These are phyloP conservation scores for Lepidium didymum DNA, from an alignment of 345 rosid genomes.

Conservation along the genomic window DNA sequence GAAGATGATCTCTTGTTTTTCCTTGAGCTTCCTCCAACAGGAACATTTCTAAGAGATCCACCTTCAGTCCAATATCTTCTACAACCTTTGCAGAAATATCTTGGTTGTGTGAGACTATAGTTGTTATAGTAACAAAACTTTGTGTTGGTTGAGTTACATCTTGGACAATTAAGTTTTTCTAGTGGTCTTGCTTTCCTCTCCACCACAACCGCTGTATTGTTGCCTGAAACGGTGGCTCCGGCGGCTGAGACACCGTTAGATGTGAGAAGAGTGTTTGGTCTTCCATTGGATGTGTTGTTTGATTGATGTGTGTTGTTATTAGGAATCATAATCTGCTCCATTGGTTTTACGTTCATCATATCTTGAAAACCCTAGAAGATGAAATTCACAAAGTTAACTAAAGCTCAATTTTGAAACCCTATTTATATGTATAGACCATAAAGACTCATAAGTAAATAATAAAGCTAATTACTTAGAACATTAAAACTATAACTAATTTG, in stretches of 20 bases:
- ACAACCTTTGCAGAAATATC: constrained; percentile 87
- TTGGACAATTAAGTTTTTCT: constrained; percentile 72
- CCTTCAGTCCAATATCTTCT: constrained; percentile 96
- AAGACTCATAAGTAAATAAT: not conserved
- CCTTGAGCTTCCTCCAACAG: constrained; percentile 74
- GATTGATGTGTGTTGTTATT: constrained; percentile 25
- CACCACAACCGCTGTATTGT: constrained; percentile 17
- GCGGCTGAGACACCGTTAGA: constrained; percentile 12
- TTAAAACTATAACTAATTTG: not conserved
- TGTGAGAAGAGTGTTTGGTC: constrained; percentile 17
- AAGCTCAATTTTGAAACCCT: not conserved
- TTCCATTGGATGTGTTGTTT: constrained; percentile 17
- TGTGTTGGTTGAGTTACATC: constrained; percentile 85
- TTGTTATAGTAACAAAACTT: constrained; percentile 94
- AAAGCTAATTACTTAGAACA: not conserved
- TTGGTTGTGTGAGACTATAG: constrained; percentile 84
- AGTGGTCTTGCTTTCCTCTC: constrained; percentile 28
- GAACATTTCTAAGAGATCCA: constrained; percentile 82
- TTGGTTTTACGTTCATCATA: constrained; percentile 31
- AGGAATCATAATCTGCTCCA: constrained; percentile 29
- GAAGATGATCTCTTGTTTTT: constrained; percentile 48
- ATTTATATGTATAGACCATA: not conserved
- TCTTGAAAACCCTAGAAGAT: constrained; percentile 30
- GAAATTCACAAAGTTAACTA: not conserved
- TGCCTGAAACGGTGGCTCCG: constrained; percentile 17